phyloP scores from a whole-genome alignment of 108 stramenopile species.

The Chaetoceros muelleri region DNA sequence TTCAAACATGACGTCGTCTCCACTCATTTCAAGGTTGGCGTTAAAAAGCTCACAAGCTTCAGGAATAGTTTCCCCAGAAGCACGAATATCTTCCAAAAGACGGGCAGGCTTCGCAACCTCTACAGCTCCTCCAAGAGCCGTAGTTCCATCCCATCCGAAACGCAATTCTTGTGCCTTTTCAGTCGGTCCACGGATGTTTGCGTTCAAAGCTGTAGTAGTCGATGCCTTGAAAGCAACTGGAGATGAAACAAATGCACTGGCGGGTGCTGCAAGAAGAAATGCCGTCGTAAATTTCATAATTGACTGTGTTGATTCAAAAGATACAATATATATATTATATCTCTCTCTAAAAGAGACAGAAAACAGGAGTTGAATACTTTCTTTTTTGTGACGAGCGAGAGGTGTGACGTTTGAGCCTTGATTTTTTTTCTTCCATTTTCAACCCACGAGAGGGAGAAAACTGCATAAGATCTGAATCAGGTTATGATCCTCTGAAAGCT shows the following conservation, averaged over 20 bases:
- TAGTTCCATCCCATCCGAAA: constrained; percentile 79
- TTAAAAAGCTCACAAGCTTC: constrained; percentile 70
- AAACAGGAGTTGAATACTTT: no score
- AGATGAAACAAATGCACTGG: constrained; percentile 4
- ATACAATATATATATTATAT: no score
- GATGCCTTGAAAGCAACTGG: neutral
- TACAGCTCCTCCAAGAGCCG: constrained; percentile 72
- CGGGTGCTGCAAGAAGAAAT: neutral
- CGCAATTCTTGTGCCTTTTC: constrained; percentile 55
- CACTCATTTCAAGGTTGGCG: constrained; percentile 76
- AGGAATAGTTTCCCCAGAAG: constrained; percentile 71
- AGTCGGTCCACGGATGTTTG: constrained; percentile 59
- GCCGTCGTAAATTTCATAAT: constrained; percentile 3
- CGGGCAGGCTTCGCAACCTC: constrained; percentile 61
- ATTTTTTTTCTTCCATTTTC: no score
- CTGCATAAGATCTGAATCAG: no score
- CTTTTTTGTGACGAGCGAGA: no score
- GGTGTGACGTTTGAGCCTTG: no score
- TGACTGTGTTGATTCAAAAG: no score
- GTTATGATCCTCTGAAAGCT: no score
- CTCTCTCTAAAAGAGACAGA: no score
- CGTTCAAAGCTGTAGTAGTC: constrained; percentile 14
- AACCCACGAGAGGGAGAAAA: no score
- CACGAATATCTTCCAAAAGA: constrained; percentile 76
- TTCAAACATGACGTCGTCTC: constrained; percentile 60